Evolutionary conservation across 2,329 filamentous ascomycete species (phyloP).

Genomic region (Knufia fluminis): DNA sequence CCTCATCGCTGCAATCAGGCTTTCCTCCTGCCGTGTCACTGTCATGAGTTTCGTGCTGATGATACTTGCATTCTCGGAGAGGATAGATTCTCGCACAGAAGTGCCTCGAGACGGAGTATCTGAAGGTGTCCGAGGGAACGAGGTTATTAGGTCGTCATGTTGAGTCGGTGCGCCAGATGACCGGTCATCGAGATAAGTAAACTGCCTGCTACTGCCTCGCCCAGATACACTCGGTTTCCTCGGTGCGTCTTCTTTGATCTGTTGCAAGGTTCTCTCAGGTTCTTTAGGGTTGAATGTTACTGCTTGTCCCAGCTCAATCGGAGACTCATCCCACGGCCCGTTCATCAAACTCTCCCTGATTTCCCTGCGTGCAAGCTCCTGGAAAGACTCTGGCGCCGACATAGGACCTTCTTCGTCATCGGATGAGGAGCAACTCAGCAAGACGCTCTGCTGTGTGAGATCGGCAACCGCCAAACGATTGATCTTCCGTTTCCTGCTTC

Average conservation of each 20-base stretch:
- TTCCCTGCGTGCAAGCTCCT: conserved; percentile 12
- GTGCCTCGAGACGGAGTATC: conserved; percentile 10
- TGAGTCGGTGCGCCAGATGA: conserved; percentile 11
- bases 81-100: conserved; percentile 13
- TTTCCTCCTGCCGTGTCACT: conserved; percentile 46
- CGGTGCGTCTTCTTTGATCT: background rate
- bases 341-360: conserved; percentile 33
- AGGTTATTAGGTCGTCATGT: conserved; percentile 16
- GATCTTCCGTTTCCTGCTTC: conserved; percentile 12
- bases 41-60: conserved; percentile 40
- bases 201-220: background rate
- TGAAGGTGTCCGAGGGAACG: conserved; percentile 8
- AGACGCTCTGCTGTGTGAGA: conserved; percentile 37
- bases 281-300: conserved; percentile 28
- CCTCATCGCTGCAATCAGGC: conserved; percentile 43
- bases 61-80: conserved; percentile 20
- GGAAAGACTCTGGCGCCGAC: background rate
- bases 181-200: conserved; percentile 16
- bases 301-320: conserved; percentile 36
- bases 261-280: conserved; percentile 3
- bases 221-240: background rate
- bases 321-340: conserved; percentile 29
- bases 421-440: conserved; percentile 43
- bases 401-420: conserved; percentile 28
- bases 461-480: conserved; percentile 26